Conservation (phyloP, 805 yeast genomes). For the Priceomyces fermenticarens region DNA sequence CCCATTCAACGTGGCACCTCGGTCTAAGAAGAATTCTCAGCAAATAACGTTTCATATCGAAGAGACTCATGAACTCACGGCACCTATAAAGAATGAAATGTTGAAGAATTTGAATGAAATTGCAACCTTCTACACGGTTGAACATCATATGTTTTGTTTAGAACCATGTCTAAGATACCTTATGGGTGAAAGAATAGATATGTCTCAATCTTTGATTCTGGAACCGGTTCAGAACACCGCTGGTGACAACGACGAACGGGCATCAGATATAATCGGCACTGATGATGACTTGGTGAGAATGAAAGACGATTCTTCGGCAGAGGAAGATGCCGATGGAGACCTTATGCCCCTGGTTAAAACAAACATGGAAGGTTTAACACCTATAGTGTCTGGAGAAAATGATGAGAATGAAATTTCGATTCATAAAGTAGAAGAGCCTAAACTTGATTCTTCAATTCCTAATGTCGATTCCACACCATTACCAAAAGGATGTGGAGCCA, state of each 20-base stretch:
- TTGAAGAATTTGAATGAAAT: conserved; percentile 51
- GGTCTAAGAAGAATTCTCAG: conserved; percentile 17
- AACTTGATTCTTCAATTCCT: conserved; percentile 1
- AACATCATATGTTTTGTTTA: conserved; percentile 61
- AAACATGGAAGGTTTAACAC: no score
- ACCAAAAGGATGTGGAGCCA: conserved; percentile 91
- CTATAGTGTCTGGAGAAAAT: conserved; percentile 8
- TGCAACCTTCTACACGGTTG: conserved; percentile 51
- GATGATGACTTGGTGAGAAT: conserved; percentile 18
- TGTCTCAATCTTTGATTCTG: conserved; percentile 31
- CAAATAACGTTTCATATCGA: conserved; percentile 58
- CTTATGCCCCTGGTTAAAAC: conserved; percentile 36
- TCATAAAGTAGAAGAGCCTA: not conserved
- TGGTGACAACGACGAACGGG: conserved; percentile 37
- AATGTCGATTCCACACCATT: conserved; percentile 73
- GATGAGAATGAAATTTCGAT: conserved; percentile 24
- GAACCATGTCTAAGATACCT: conserved; percentile 76
- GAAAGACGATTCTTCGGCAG: conserved; percentile 22
- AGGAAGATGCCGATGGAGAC: conserved; percentile 34
- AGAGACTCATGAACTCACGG: conserved; percentile 67
- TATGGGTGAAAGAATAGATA: conserved; percentile 71
- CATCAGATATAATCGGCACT: conserved; percentile 33
- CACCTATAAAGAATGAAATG: conserved; percentile 50
- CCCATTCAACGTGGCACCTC: conserved; percentile 41
- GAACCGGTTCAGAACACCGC: conserved; percentile 19